Percentiles rank a stretch among this genome's conserved stretches.
phyloP scores from a whole-genome alignment of 495 filamentous ascomycete species.

The Xylaria longipes region DNA sequence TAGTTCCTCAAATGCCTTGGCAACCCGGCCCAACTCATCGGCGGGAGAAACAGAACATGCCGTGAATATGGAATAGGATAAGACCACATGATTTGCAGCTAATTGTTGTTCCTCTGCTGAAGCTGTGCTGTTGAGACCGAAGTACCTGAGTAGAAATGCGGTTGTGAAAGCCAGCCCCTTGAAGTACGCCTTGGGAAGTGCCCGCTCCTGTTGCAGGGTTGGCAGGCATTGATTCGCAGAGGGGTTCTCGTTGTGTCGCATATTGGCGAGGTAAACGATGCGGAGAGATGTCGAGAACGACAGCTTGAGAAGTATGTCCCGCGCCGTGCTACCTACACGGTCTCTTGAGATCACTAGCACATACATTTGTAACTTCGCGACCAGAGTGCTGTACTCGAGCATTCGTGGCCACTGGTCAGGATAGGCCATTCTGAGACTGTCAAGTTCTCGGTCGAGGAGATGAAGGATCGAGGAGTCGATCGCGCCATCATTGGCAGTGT shows the following conservation, averaged over 20 bases:
- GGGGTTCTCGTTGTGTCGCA: slow-evolving; percentile 21
- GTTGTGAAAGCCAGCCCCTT: slow-evolving; percentile 35
- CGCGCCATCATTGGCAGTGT: slow-evolving; percentile 37
- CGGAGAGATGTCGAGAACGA: slow-evolving; percentile 22
- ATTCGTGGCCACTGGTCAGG: slow-evolving; percentile 36
- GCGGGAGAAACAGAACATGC: slow-evolving; percentile 18
- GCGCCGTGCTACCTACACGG: slow-evolving; percentile 25
- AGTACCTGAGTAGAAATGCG: slow-evolving; percentile 37
- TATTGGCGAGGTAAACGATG: slow-evolving; percentile 14
- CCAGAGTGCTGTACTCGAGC: slow-evolving; percentile 32
- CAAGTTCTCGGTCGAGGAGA: slow-evolving; percentile 42
- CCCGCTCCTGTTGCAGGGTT: slow-evolving; percentile 22
- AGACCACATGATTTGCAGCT: slow-evolving; percentile 39
- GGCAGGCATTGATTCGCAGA: slow-evolving; percentile 20
- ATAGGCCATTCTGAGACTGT: slow-evolving; percentile 32
- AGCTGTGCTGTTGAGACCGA: slow-evolving; percentile 27
- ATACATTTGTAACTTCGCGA: slow-evolving; percentile 37
- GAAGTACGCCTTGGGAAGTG: slow-evolving; percentile 37
- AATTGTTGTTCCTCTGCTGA: slow-evolving; percentile 39
- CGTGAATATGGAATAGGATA: slow-evolving; percentile 38
- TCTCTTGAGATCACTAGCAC: slow-evolving; percentile 34
- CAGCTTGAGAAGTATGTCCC: slow-evolving; percentile 36
- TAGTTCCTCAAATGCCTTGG: slow-evolving; percentile 35
- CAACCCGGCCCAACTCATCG: slow-evolving; percentile 34
- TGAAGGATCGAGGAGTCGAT: slow-evolving; percentile 41